Conservation (phyloP, 805 yeast genomes). For the Jamesozyma spencerorum region DNA sequence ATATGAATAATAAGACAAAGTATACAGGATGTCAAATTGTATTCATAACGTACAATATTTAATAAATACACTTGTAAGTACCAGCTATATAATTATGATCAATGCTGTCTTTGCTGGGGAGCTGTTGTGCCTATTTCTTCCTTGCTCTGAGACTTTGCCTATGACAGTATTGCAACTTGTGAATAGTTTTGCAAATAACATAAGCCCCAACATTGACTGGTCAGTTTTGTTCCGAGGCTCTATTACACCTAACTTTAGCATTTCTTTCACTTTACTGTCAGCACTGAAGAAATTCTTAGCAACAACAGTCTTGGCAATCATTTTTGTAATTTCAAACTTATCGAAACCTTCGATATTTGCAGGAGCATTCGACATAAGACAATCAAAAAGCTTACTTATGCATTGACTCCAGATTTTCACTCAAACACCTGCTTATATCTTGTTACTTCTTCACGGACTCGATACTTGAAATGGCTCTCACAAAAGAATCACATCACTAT, state of each 20-base stretch:
- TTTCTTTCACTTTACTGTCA: slow-evolving; percentile 1
- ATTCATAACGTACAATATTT: too few relatives aligned
- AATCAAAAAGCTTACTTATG: slow-evolving; percentile 10
- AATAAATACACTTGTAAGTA: too few relatives aligned
- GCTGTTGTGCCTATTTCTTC: too few relatives aligned
- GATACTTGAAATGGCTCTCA: slow-evolving; percentile 13
- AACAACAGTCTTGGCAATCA: slow-evolving; percentile 13
- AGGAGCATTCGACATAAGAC: slow-evolving; percentile 17
- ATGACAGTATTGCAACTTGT: slow-evolving; percentile 1
- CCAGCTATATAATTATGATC: too few relatives aligned
- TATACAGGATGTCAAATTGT: too few relatives aligned
- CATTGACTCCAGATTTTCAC: slow-evolving; percentile 9
- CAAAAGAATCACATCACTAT: slow-evolving; percentile 19
- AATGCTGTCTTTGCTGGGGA: too few relatives aligned
- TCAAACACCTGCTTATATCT: not conserved
- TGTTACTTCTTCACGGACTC: not conserved
- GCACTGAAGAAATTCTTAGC: slow-evolving; percentile 7
- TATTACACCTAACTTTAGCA: slow-evolving; percentile 13
- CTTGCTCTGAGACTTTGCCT: not conserved
- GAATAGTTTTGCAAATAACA: not conserved
- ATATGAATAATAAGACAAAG: too few relatives aligned
- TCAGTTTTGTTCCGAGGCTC: slow-evolving; percentile 25
- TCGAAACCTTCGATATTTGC: slow-evolving; percentile 12
- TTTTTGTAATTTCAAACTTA: slow-evolving; percentile 8
- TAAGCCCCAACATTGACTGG: slow-evolving; percentile 6